Evolutionary conservation across 2,329 filamentous ascomycete genomes (phyloP).

Genomic region (Niveomyces coronatus): DNA sequence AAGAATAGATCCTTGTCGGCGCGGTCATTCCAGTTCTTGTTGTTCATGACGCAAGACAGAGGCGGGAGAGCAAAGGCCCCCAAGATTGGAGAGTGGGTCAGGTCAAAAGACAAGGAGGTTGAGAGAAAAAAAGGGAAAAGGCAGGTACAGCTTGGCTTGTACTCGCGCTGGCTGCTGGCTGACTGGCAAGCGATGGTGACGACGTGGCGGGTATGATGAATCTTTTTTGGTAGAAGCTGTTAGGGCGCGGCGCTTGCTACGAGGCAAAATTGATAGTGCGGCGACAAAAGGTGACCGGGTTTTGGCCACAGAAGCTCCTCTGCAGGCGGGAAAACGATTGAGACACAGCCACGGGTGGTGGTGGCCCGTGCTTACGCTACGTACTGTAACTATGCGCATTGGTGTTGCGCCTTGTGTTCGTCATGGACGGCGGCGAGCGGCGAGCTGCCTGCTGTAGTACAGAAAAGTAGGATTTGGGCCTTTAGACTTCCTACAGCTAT

Average conservation of each 20-base stretch:
- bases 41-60: conserved; percentile 39
- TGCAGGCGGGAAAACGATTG: too few relatives aligned
- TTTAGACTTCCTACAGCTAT: too few relatives aligned
- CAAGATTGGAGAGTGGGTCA: conserved; percentile 8
- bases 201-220: conserved; percentile 7
- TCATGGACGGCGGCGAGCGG: too few relatives aligned
- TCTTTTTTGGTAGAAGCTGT: conserved; percentile 21
- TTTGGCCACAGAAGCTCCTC: too few relatives aligned
- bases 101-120: neutral
- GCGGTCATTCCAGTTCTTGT: conserved; percentile 51
- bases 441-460: too few relatives aligned
- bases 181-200: conserved; percentile 5
- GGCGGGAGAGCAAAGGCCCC: conserved; percentile 2
- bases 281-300: conserved; percentile 15
- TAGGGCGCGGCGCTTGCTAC: conserved; percentile 24
- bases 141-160: neutral
- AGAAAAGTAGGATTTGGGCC: too few relatives aligned
- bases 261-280: conserved; percentile 33
- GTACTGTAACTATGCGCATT: too few relatives aligned
- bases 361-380: too few relatives aligned
- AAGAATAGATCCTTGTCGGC: conserved; percentile 55
- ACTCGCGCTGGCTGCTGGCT: conserved; percentile 2
- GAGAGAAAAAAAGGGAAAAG: neutral
- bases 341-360: too few relatives aligned
- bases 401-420: neutral